Conservation (phyloP, 768 basidiomycete genomes). For the Suillus subaureus region DNA sequence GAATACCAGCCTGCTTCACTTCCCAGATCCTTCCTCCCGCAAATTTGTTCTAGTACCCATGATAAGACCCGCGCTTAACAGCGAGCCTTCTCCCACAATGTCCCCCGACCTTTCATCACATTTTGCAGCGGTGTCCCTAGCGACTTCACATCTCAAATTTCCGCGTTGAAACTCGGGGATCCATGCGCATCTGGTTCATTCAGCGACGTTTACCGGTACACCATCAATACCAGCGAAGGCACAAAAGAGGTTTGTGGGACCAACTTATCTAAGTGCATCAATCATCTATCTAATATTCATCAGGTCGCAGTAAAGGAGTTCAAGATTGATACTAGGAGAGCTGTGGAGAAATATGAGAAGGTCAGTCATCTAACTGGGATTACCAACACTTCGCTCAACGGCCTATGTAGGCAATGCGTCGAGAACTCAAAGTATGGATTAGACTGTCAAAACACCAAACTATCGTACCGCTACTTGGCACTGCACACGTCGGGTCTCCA, state of each 20-base stretch:
- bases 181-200: neutral
- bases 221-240: neutral
- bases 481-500: neutral
- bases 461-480: constrained; percentile 22
- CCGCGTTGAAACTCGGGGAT: neutral
- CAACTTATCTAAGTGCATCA: too few species aligned
- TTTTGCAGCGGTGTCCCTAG: neutral
- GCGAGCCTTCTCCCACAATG: neutral
- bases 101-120: neutral
- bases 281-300: neutral
- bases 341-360: neutral
- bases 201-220: neutral
- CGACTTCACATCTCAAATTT: neutral
- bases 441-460: constrained; percentile 18
- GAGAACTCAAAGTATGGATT: constrained; percentile 18
- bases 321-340: neutral
- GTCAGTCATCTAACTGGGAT: neutral
- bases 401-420: neutral
- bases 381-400: neutral
- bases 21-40: too few species aligned
- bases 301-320: neutral
- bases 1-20: too few species aligned
- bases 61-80: neutral
- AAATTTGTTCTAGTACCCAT: too few species aligned
- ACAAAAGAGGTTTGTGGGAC: neutral